These are phyloP conservation scores for Brettanomyces custersianus DNA, from an alignment of 805 yeast genomes.

Conservation along the genomic window DNA sequence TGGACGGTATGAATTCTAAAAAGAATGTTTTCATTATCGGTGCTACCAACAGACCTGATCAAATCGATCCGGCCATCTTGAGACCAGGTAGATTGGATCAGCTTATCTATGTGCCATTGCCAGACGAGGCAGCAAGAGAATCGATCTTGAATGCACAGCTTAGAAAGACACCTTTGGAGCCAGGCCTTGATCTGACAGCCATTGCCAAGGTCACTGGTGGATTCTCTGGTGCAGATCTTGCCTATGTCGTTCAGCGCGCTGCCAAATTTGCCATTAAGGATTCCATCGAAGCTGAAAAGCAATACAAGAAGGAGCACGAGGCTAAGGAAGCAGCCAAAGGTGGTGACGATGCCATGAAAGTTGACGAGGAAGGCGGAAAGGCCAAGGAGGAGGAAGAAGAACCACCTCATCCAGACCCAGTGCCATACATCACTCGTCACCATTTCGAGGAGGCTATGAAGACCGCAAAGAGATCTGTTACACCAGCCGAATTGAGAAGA, in stretches of 20 bases:
- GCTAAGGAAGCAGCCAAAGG: constrained; percentile 31
- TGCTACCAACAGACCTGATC: constrained; percentile 99
- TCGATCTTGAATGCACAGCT: constrained; percentile 92
- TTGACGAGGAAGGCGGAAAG: constrained; percentile 29
- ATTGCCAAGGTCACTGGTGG: constrained; percentile 95
- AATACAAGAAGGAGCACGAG: constrained; percentile 39
- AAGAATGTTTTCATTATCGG: constrained; percentile 98
- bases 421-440: constrained; percentile 86
- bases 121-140: constrained; percentile 90
- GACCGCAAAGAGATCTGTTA: constrained; percentile 95
- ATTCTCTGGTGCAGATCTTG: constrained; percentile 98
- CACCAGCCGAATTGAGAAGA: constrained; percentile 96
- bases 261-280: constrained; percentile 99
- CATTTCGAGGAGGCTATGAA: constrained; percentile 99
- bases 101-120: constrained; percentile 95
- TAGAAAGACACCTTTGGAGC: constrained; percentile 97
- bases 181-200: constrained; percentile 80
- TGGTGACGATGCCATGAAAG: constrained; percentile 21
- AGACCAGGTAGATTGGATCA: constrained; percentile 99
- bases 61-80: constrained; percentile 95
- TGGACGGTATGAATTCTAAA: constrained; percentile 99
- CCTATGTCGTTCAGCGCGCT: constrained; percentile 95
- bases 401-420: constrained; percentile 83
- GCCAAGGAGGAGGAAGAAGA: constrained; percentile 34
- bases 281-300: constrained; percentile 76